Evolutionary conservation across 495 filamentous ascomycete genomes (phyloP).

Genomic region (Baudoinia panamericana): DNA sequence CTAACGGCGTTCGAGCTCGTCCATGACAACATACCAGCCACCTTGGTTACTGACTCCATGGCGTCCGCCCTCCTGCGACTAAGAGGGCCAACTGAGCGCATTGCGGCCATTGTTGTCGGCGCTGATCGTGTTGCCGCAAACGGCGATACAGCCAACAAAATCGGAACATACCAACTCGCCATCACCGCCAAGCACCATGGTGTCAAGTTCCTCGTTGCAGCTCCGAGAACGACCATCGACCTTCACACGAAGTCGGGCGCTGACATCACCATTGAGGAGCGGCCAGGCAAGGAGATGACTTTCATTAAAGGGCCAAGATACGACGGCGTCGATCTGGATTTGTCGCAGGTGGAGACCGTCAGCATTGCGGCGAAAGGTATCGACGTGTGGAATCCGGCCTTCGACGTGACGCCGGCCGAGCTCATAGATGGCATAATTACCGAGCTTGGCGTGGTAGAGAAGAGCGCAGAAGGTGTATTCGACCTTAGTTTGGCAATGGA

Average conservation of each 20-base stretch:
- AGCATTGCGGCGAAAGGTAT: conserved; percentile 71
- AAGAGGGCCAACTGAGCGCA: conserved; percentile 40
- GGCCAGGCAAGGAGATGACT: conserved; percentile 63
- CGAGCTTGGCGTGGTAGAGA: conserved; percentile 77
- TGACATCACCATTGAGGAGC: conserved; percentile 79
- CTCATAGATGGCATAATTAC: conserved; percentile 92
- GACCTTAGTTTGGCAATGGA: conserved; percentile 48
- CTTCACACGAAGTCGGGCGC: conserved; percentile 58
- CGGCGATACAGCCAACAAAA: conserved; percentile 97
- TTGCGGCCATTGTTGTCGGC: conserved; percentile 81
- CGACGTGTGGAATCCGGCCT: conserved; percentile 87
- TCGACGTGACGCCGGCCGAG: conserved; percentile 77
- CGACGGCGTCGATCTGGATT: conserved; percentile 34
- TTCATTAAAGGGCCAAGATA: conserved; percentile 57
- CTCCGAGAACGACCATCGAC: conserved; percentile 89
- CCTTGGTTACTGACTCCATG: conserved; percentile 94
- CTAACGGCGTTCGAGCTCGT: conserved; percentile 92
- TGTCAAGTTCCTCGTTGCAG: conserved; percentile 88
- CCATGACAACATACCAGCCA: conserved; percentile 84
- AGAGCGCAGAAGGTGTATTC: conserved; percentile 60
- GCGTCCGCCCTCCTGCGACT: conserved; percentile 62
- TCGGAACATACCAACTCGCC: conserved; percentile 87
- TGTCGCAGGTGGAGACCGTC: conserved; percentile 48
- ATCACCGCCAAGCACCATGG: conserved; percentile 75
- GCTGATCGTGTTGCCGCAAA: conserved; percentile 92